These are phyloP conservation scores for Phytophthora cryptogea DNA, from an alignment of 352 stramenopile genomes.

Conservation along the genomic window DNA sequence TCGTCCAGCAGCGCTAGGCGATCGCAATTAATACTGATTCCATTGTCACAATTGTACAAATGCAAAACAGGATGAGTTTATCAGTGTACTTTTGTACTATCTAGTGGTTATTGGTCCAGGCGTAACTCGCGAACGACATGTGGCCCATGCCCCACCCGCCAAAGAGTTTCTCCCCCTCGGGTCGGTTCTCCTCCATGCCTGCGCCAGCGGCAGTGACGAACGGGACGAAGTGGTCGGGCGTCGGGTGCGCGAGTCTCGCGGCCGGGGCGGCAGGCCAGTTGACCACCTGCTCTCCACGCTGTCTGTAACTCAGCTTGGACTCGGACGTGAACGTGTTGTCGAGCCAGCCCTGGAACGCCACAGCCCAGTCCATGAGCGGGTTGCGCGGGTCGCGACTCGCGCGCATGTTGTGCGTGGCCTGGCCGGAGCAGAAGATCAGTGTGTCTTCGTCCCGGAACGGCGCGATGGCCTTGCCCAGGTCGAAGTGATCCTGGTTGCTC, in stretches of 20 bases:
- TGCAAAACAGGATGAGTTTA: too few relatives aligned
- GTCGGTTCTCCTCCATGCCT: conserved; percentile 49
- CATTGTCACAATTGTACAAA: too few relatives aligned
- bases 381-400: conserved; percentile 23
- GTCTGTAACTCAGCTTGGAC: conserved; percentile 32
- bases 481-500: conserved; percentile 47
- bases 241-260: conserved; percentile 45
- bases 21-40: too few relatives aligned
- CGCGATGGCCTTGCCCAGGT: conserved; percentile 57
- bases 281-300: conserved; percentile 37
- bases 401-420: conserved; percentile 52
- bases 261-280: conserved; percentile 38
- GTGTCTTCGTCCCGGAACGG: conserved; percentile 67
- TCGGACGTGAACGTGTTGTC: conserved; percentile 34
- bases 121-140: conserved; percentile 50
- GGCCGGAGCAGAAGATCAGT: conserved; percentile 72
- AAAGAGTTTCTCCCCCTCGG: conserved; percentile 41
- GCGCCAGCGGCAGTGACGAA: conserved; percentile 53
- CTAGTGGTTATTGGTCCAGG: too few relatives aligned
- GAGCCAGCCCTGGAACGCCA: conserved; percentile 43
- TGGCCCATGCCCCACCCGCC: conserved; percentile 45
- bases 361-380: conserved; percentile 30
- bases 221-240: conserved; percentile 60
- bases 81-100: too few relatives aligned
- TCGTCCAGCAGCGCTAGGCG: too few relatives aligned